A percentile compares a stretch with the other conserved stretches of the same genome.
Evolutionary conservation across 2,329 filamentous ascomycete species (phyloP).

Genomic region (Aureobasidium sp.): DNA sequence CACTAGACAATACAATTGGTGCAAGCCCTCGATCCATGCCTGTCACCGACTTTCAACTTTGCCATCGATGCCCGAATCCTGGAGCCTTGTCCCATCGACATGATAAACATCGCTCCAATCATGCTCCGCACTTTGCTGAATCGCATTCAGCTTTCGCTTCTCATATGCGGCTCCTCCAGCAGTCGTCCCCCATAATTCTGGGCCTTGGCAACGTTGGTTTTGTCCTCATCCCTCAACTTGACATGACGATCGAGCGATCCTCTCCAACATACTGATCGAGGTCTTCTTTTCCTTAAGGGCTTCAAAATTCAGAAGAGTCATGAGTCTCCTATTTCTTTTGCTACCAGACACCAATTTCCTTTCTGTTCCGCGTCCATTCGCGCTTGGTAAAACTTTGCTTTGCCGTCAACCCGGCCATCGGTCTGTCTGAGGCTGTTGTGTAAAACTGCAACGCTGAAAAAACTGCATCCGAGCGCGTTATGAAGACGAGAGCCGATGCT

Average conservation of each 20-base stretch:
- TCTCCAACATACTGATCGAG: background rate
- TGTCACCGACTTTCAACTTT: constrained; percentile 1
- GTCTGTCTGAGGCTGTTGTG: background rate
- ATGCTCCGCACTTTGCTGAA: background rate
- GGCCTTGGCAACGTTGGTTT: background rate
- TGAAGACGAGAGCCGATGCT: background rate
- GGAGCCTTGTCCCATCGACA: background rate
- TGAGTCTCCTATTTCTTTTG: constrained; percentile 4
- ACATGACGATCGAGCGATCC: constrained; percentile 8
- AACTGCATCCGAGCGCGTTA: background rate
- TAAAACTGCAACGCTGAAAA: background rate
- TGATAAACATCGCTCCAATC: background rate
- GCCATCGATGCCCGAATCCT: background rate
- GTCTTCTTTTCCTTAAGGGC: background rate
- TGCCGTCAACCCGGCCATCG: background rate
- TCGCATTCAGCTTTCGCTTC: background rate
- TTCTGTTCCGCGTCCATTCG: background rate
- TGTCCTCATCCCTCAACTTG: background rate
- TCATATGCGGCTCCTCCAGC: constrained; percentile 5
- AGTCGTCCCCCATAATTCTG: constrained; percentile 2
- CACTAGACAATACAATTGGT: background rate
- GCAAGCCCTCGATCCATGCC: background rate
- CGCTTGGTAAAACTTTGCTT: background rate
- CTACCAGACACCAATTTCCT: background rate
- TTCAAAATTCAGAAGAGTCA: background rate